Base-by-base conservation (phyloP, 306 rosid species). In the Bauhinia variegata region DNA sequence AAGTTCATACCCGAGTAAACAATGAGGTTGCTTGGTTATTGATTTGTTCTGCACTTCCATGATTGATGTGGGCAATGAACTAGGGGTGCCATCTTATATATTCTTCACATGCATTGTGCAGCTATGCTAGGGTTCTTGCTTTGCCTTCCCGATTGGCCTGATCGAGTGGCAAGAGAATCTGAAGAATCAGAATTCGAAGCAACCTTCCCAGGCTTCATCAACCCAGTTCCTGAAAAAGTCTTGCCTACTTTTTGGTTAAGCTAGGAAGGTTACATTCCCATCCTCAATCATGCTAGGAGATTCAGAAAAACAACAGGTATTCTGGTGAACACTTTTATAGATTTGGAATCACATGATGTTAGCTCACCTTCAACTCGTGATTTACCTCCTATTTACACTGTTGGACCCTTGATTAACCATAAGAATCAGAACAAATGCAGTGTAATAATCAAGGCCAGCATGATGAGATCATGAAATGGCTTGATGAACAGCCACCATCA, bases 291-390 rank as follows among this genome's bases (percentile, higher is more conserved):
- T 11, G 67, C 39, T 13, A 57, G 66, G 12, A 73, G 68, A 42
- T 60, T 41, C n/a, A 76, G 16, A 36, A 67, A 68, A 50, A 32
- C 70, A 10, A 67, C 76, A 33, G 85, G 81, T 17, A 43, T 72
- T 4, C 18, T 80, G 11, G 17, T 80, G 42, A 80, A 76, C 19
- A 54, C 79, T 0, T 16, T 57, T 9, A 1, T 5, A 0, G 82
- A 80, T 68, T 53, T 80, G 6, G 88, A 84, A 66, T 41, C 76
- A 0, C 79, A 80, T 51, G 85, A 79, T 8, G 7, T 71, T 0
- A 6, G 31, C 33, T 77, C 83, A 2, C 19, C 80, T 3, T 36
- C 7, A 5, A 19, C 32, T 11, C 60, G n/a, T n/a, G 30, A 32
- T 2, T 30, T 61, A 16, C 80, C 83, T 4, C 80, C 50, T 50